These are phyloP conservation scores for Talaromyces sp. DNA, from an alignment of 2,329 filamentous ascomycete species.

Conservation along the genomic window DNA sequence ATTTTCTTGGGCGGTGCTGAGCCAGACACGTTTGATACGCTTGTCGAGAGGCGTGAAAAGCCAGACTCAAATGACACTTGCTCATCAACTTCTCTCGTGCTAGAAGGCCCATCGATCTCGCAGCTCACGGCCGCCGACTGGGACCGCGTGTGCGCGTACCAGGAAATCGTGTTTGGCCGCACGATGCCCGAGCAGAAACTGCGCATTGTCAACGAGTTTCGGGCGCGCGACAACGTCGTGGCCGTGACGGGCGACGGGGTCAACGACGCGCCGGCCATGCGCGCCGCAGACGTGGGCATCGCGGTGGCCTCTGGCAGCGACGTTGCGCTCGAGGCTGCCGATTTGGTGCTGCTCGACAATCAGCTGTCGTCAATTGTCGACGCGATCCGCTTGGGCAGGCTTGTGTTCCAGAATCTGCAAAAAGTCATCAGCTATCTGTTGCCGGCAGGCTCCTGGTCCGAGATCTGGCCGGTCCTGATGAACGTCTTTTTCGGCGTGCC, in stretches of 20 bases:
- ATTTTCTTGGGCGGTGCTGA: constrained; percentile 38
- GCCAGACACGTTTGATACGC: constrained; percentile 49
- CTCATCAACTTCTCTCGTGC: constrained; percentile 49
- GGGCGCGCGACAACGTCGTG: constrained; percentile 31
- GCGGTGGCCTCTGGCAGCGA: constrained; percentile 35
- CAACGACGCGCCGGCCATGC: constrained; percentile 31
- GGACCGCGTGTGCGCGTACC: constrained; percentile 54
- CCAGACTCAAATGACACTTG: not conserved
- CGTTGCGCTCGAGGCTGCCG: constrained; percentile 36
- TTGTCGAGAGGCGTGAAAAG: not conserved
- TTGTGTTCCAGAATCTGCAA: constrained; percentile 33
- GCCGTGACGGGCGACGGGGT: constrained; percentile 37
- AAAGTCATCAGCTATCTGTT: constrained; percentile 41
- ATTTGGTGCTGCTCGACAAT: constrained; percentile 31
- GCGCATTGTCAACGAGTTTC: constrained; percentile 37
- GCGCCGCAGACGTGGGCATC: constrained; percentile 27
- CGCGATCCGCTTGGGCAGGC: constrained; percentile 25
- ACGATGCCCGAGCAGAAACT: constrained; percentile 41
- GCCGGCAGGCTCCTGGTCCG: constrained; percentile 51
- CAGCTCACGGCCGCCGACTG: constrained; percentile 63
- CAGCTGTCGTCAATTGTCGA: constrained; percentile 29
- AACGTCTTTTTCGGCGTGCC: constrained; percentile 55
- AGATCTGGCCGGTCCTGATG: constrained; percentile 53
- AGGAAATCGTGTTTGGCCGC: constrained; percentile 46
- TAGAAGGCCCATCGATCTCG: constrained; percentile 63